Percentiles rank a stretch among this genome's conserved stretches.
Conservation (phyloP, 768 basidiomycete genomes). For the Ephemerocybe angulata region DNA sequence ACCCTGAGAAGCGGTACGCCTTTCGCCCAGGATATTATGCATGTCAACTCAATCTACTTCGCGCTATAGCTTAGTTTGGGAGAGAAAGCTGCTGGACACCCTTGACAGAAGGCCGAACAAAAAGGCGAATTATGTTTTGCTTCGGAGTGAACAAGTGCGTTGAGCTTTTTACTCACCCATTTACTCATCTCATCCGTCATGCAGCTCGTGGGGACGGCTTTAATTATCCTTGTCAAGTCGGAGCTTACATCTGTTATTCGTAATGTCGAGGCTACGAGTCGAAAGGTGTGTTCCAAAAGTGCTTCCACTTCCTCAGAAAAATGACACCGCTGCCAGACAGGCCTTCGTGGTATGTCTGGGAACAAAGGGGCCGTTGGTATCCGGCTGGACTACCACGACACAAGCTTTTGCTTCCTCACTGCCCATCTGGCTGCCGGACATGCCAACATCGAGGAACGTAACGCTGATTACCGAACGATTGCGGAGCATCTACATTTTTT, state of each 20-base stretch:
- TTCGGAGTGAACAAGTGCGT: conserved; percentile 87
- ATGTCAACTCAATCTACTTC: no score
- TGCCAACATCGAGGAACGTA: conserved; percentile 82
- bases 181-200: conserved; percentile 12
- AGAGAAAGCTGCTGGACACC: conserved; percentile 73
- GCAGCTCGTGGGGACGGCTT: conserved; percentile 95
- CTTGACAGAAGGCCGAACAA: conserved; percentile 69
- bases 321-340: conserved; percentile 51
- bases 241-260: conserved; percentile 76
- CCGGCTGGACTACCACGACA: conserved; percentile 86
- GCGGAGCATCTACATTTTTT: conserved; percentile 79
- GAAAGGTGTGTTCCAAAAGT: conserved; percentile 58
- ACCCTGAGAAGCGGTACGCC: conserved; percentile 81
- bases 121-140: conserved; percentile 71
- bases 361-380: conserved; percentile 97
- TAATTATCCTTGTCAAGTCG: conserved; percentile 79
- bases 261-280: conserved; percentile 87
- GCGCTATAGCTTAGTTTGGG: conserved; percentile 81
- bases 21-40: conserved; percentile 4
- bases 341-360: conserved; percentile 88
- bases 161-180: neutral
- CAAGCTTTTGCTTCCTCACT: conserved; percentile 92
- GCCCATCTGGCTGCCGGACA: conserved; percentile 98
- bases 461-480: conserved; percentile 90
- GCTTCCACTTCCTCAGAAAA: neutral